Evolutionary conservation across 202 grass and related monocot species (phyloP), one percentile per base, ranked within the genome.

Genomic region (Alloteropsis angusta): DNA sequence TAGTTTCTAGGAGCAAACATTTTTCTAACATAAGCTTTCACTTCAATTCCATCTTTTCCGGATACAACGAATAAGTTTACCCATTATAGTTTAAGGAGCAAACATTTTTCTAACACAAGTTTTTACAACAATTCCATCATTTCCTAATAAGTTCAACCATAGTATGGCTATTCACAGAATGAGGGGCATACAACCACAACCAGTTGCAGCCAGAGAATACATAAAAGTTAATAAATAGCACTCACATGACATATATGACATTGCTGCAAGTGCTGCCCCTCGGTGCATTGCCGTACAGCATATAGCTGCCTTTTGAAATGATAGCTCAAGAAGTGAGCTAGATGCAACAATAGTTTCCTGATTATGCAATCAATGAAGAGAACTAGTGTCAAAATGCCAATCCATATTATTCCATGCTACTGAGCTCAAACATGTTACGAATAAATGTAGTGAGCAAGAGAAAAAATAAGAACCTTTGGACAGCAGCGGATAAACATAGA

Each of bases 201-300:
- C 26, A 77, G 80, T 60, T 84, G 18, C 34, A 39, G 22, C 13
- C 47, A 66, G 5, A 49, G 79, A 17, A 50, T 65, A 68, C 3
- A 86, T 49, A 82, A 56, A 72, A 68, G 52, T 66, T 46, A 46
- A 81, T 7, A 66, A 42, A 69, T 72, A 71, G 15, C 14, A 93
- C 96, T 93, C 39, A 98, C 96, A 87, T 60, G 89, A 98, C 38
- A 98, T 82, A 83, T 91, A 98, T 59, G 96, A 92, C 92, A 98
- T 95, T 60, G 96, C 83, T 68, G 92, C 91, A 84, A 98, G 80
- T 83, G 89, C 89, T 66, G 87, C 91, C 71, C 92, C 89, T 41
- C 83, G 79, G 81, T 98, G 96, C 96, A 95, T 95, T 74, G 96
- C 89, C 36, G 92, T 93, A 81, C 85, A 95, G 65, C 92, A 94